Conservation (phyloP, 345 rosid species). For the Salix viminalis region DNA sequence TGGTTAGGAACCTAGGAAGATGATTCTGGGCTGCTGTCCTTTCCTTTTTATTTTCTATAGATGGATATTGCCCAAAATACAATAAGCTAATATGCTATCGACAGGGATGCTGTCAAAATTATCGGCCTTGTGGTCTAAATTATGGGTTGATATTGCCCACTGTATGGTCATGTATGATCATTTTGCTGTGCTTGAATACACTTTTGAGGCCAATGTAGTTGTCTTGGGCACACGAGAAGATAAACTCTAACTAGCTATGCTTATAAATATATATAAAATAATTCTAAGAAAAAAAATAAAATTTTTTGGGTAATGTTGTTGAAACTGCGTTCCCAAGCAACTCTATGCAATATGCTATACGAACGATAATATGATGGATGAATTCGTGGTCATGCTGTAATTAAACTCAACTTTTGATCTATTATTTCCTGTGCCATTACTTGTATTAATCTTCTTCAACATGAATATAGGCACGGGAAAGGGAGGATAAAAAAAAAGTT, state of each 20-base stretch:
- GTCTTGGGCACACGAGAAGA: neutral
- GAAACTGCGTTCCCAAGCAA: too few species aligned
- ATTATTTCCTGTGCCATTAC: too few species aligned
- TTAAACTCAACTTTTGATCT: neutral
- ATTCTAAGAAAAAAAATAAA: too few species aligned
- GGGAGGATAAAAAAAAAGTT: neutral
- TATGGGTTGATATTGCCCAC: neutral
- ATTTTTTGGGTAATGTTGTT: too few species aligned
- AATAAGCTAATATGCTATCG: neutral
- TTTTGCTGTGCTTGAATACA: neutral
- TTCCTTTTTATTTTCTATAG: neutral
- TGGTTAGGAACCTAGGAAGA: conserved; percentile 45
- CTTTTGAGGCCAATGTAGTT: neutral
- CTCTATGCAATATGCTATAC: neutral
- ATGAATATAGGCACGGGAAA: neutral
- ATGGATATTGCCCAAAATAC: neutral
- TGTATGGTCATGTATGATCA: conserved; percentile 2
- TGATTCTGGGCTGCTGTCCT: neutral
- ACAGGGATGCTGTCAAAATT: neutral
- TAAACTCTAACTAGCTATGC: neutral
- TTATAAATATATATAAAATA: neutral
- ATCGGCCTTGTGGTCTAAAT: neutral
- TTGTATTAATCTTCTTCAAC: neutral
- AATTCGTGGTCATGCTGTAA: neutral
- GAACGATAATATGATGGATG: neutral